phyloP scores from a whole-genome alignment of 306 rosid genomes.

The Alnus glutinosa region DNA sequence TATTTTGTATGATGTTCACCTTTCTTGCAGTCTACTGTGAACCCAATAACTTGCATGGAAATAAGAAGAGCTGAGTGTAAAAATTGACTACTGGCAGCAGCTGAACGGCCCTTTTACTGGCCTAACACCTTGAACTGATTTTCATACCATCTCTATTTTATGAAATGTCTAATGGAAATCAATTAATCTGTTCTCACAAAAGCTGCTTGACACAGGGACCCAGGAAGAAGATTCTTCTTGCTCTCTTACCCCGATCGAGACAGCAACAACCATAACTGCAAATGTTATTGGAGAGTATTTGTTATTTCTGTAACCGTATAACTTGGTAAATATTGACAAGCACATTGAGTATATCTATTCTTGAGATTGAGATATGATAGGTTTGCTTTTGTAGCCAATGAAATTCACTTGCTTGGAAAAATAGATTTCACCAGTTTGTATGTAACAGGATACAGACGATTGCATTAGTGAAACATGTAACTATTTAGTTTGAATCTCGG shows the following conservation, averaged over 20 bases:
- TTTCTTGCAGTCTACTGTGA: background rate
- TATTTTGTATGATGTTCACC: background rate
- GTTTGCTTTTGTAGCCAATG: background rate
- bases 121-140: background rate
- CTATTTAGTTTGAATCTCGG: background rate
- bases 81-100: background rate
- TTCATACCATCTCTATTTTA: too few relatives aligned
- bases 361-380: too few relatives aligned
- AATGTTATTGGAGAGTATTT: background rate
- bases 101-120: background rate
- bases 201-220: constrained; percentile 57
- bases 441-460: background rate
- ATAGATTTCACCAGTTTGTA: background rate
- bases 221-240: constrained; percentile 62
- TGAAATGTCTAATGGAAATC: background rate
- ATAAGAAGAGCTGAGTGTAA: background rate
- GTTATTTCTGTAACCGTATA: background rate
- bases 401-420: background rate
- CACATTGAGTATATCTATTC: too few relatives aligned
- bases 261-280: constrained; percentile 27
- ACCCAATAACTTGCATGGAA: background rate
- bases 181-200: constrained; percentile 2
- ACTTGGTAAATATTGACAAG: background rate
- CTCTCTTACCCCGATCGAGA: constrained; percentile 38
- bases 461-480: background rate